Percentiles rank a stretch among this genome's conserved stretches.
These are phyloP conservation scores for Flaveria trinervia DNA, from an alignment of 129 eudicot genomes.

Conservation along the genomic window DNA sequence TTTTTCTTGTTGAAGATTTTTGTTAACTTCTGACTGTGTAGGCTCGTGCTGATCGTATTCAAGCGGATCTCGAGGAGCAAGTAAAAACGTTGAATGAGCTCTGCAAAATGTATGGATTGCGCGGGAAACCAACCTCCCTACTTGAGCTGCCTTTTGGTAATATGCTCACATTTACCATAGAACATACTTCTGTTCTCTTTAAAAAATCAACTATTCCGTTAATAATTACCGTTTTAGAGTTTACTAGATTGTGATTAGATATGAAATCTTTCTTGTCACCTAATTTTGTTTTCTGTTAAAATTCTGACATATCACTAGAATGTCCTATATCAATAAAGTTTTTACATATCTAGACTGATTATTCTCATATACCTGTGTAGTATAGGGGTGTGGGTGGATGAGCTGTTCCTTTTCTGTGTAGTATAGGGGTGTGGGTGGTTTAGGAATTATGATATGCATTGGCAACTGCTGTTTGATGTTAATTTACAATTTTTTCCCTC, in stretches of 20 bases:
- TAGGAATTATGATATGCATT: not conserved
- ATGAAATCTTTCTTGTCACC: not conserved
- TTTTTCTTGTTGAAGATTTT: not conserved
- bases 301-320: not conserved
- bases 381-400: not conserved
- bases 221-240: not conserved
- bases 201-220: not conserved
- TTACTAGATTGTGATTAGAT: not conserved
- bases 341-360: not conserved
- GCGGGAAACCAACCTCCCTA: slow-evolving; percentile 73
- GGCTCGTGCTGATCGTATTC: slow-evolving; percentile 68
- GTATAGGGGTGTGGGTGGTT: not conserved
- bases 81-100: slow-evolving; percentile 76
- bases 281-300: slow-evolving; percentile 12
- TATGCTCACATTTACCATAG: slow-evolving; percentile 12
- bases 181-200: not conserved
- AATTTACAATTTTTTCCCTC: not conserved
- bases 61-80: slow-evolving; percentile 72
- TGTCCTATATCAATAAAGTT: not conserved
- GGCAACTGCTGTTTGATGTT: not conserved
- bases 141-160: slow-evolving; percentile 94
- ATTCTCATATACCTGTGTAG: not conserved
- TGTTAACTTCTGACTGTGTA: slow-evolving; percentile 18
- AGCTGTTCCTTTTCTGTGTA: not conserved
- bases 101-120: slow-evolving; percentile 91